These are phyloP conservation scores for Annona cherimola DNA, from an alignment of 164 flowering plant genomes.

Conservation along the genomic window DNA sequence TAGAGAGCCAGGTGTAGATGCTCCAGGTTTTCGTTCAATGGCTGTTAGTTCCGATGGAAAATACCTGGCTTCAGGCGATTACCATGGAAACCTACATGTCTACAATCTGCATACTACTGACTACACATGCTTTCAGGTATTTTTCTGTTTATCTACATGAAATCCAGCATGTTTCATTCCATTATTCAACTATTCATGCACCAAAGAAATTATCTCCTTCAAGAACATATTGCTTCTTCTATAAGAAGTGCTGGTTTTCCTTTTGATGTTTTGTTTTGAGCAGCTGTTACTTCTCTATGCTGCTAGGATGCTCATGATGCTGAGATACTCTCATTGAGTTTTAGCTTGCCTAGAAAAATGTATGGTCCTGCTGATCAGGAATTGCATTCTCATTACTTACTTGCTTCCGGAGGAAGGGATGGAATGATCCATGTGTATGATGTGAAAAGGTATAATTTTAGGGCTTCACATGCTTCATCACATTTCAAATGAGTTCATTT, in stretches of 20 bases:
- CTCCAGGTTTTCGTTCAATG: constrained; percentile 54
- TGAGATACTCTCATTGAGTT: constrained; percentile 62
- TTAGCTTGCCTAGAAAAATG: constrained; percentile 31
- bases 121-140: constrained; percentile 58
- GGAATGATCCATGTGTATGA: constrained; percentile 55
- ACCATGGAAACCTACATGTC: constrained; percentile 55
- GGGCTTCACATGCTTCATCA: background rate
- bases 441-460: constrained; percentile 43
- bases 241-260: background rate
- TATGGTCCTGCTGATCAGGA: constrained; percentile 12
- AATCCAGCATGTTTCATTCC: background rate
- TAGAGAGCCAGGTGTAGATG: constrained; percentile 32
- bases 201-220: background rate
- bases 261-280: background rate
- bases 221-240: background rate
- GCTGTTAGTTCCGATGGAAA: constrained; percentile 68
- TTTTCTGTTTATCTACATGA: background rate
- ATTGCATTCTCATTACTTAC: constrained; percentile 28
- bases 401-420: constrained; percentile 70
- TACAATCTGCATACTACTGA: constrained; percentile 52
- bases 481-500: background rate
- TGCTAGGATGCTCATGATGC: constrained; percentile 61
- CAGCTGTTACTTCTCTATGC: background rate
- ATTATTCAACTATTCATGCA: background rate
- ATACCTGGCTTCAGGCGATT: constrained; percentile 68